Evolutionary conservation across 257 asterid species (phyloP), one percentile per base, ranked within the genome.

Genomic region (Leonotis leonurus): DNA sequence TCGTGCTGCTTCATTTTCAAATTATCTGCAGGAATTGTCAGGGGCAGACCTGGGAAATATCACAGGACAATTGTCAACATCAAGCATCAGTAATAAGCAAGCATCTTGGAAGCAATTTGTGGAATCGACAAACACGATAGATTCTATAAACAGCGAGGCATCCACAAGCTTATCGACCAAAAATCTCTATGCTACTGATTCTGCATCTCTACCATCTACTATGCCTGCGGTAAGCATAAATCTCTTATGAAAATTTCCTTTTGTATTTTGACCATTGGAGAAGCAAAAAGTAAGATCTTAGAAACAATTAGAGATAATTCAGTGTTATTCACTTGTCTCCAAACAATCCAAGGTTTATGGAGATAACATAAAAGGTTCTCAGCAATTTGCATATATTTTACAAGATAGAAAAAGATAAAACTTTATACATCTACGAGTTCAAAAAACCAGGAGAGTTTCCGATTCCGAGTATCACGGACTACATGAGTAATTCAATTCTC

Each of bases 141-240:
- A 81, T 75, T 85, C 89, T 50, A 85, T 80, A 70, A 82, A 76
- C 46, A 83, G 80, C 4, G 96, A 88, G 62, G 85, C 81, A 10
- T 85, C 90, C 14, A 67, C 82, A 33, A 77, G 83, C 62, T 75
- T 85, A 66, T 73, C 94, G 27, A 26, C 75, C 24, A 84, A 81
- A 65, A n/a, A n/a, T n/a, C n/a, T n/a, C n/a, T n/a, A n/a, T n/a
- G n/a, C n/a, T n/a, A n/a, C n/a, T n/a, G 93, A 83, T 69, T 80
- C 93, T 29, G 77, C 82, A 21, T 73, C 89, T 45, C 43, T 83
- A 41, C 90, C 89, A 70, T 86, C 94, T 73, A 75, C 94, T 72
- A 77, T 74, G 17, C 68, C 74, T 9, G 98, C 86, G 95, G 98
- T 91, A 69, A 70, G 56, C 51, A 11, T 21, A 18, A 27, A 55